phyloP scores from a whole-genome alignment of 305 asterid genomes.

The Fraxinus xanthoxyloides region DNA sequence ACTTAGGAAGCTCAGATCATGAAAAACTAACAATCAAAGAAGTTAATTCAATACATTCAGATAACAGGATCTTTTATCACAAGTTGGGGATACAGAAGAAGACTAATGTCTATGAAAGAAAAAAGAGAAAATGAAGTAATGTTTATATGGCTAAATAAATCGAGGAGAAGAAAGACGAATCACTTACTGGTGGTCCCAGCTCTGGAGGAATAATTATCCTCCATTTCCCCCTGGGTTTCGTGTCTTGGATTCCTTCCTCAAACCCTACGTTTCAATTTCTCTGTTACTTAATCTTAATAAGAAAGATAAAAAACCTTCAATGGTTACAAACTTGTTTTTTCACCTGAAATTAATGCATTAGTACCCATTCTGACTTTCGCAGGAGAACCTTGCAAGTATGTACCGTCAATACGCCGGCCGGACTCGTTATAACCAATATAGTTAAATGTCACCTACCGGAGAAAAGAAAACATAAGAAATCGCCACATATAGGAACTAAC shows the following conservation, averaged over 20 bases:
- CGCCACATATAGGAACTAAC: neutral
- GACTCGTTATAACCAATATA: constrained; percentile 92
- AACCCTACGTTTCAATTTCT: constrained; percentile 51
- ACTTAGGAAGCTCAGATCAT: neutral
- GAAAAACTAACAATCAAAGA: neutral
- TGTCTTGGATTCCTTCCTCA: constrained; percentile 92
- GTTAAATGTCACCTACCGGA: constrained; percentile 70
- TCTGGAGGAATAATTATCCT: constrained; percentile 94
- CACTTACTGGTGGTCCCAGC: constrained; percentile 79
- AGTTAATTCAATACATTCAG: neutral
- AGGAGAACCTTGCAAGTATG: constrained; percentile 83
- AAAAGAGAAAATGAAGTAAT: neutral
- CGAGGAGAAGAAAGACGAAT: neutral
- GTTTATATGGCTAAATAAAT: neutral
- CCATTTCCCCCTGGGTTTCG: constrained; percentile 88
- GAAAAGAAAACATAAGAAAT: neutral
- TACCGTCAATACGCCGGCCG: constrained; percentile 94
- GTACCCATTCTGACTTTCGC: constrained; percentile 90
- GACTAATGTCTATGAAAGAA: neutral
- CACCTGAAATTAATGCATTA: constrained; percentile 90
- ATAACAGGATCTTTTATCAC: neutral
- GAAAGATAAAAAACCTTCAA: neutral
- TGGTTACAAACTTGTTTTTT: constrained; percentile 11
- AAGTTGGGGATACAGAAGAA: neutral
- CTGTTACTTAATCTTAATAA: constrained; percentile 12